These are phyloP conservation scores for Ustilago lituana DNA, from an alignment of 1,284 basidiomycete genomes.

Conservation along the genomic window DNA sequence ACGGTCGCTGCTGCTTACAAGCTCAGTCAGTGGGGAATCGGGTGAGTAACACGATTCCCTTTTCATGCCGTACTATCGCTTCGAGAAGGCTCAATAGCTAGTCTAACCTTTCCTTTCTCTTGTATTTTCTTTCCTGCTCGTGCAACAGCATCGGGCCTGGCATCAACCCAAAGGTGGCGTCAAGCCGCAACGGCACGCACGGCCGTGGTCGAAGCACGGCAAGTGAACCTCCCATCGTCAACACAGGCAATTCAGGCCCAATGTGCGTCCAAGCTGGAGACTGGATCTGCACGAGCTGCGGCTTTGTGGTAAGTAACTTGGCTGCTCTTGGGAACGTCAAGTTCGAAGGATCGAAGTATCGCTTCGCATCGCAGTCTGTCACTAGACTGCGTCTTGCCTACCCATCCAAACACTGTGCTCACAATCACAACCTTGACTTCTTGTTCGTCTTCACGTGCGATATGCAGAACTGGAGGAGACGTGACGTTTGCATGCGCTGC, in stretches of 20 bases:
- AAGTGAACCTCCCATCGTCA: constrained; percentile 71
- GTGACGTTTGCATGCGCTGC: constrained; percentile 88
- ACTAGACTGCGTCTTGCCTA: neutral
- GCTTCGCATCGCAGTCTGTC: neutral
- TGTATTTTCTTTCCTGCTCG: too few relatives aligned
- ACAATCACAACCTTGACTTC: too few relatives aligned
- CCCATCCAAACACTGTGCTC: neutral
- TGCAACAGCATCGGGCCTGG: constrained; percentile 49
- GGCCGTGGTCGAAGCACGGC: constrained; percentile 21
- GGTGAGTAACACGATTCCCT: constrained; percentile 31
- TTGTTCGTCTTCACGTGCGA: too few relatives aligned
- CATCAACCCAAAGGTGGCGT: constrained; percentile 49
- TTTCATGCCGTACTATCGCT: too few relatives aligned
- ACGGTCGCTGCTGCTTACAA: constrained; percentile 43
- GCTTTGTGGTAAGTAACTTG: constrained; percentile 53
- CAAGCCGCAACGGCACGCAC: constrained; percentile 12
- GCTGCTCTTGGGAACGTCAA: neutral
- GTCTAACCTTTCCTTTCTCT: too few relatives aligned
- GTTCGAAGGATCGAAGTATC: neutral
- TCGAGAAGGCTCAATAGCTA: too few relatives aligned
- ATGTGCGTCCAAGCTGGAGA: constrained; percentile 88
- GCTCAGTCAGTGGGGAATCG: constrained; percentile 43
- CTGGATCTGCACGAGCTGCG: constrained; percentile 83
- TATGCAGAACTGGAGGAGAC: constrained; percentile 78
- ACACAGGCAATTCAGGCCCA: constrained; percentile 86